These are phyloP conservation scores for Malus asiatica DNA, from an alignment of 306 rosid genomes.

Conservation along the genomic window DNA sequence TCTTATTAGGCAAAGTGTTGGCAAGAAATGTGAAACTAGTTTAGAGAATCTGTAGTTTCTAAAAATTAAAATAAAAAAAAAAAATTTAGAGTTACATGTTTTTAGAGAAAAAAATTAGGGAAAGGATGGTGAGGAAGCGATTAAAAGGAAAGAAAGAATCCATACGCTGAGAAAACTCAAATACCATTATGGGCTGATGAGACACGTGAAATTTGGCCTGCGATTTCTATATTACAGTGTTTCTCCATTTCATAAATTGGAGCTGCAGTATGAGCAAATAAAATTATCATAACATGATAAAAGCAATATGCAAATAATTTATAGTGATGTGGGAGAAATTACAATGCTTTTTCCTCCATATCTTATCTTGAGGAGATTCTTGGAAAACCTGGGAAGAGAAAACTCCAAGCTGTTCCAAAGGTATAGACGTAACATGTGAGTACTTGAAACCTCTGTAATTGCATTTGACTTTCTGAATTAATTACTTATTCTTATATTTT, in stretches of 20 bases:
- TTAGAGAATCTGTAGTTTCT: background rate
- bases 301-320: conserved; percentile 1
- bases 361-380: conserved; percentile 80
- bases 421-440: conserved; percentile 28
- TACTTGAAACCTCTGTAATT: conserved; percentile 1
- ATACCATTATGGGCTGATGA: conserved; percentile 79
- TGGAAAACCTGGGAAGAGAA: conserved; percentile 98
- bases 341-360: conserved; percentile 86
- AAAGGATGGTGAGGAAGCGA: conserved; percentile 1
- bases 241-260: conserved; percentile 87
- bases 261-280: conserved; percentile 41
- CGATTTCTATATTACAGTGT: conserved; percentile 85
- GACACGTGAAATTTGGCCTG: conserved; percentile 77
- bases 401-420: conserved; percentile 84
- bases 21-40: background rate
- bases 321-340: conserved; percentile 30
- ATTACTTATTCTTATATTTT: background rate
- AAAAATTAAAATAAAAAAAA: too few species aligned
- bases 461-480: background rate
- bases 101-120: too few species aligned
- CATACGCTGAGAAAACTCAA: conserved; percentile 40
- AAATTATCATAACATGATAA: conserved; percentile 12
- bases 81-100: background rate
- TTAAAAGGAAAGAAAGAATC: conserved; percentile 24
- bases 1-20: background rate